Base-by-base conservation (phyloP, 148 eudicot genomes). In the Silene conica region DNA sequence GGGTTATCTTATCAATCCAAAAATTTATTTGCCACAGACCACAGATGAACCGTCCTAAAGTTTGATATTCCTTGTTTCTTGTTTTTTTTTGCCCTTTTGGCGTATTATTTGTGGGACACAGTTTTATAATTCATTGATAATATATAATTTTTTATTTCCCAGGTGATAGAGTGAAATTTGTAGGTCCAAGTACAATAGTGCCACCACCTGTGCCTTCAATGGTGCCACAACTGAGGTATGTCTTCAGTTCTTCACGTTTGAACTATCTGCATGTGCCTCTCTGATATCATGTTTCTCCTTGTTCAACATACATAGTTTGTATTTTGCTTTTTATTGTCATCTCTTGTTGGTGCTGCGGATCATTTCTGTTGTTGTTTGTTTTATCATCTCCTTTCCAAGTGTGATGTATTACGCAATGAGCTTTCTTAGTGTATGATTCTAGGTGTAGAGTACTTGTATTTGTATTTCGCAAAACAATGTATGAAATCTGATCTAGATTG, bases 111-210 rank as follows among this genome's bases (percentile, higher is more conserved):
- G 46, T 13, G 68, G 6, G 43, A 19, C 15, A 22, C 5, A 55
- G 14, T 20, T 43, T 45, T 57, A 3, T 22, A 34, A 6, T 60
- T 50, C 16, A 67, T 20, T 23, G 15, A 55, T 0, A 21, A 38
- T 38, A 38, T 38, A 38, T 38, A 21, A 21, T 55, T 58, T 31
- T 74, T 3, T 55, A 69, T 74, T 60, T 64, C 52, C 58, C 87
- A 94, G 98, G 97, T 78, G 98, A 94, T 69, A 89, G 97, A 77
- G 98, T 94, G 59, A 94, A 87, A 73, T 89, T 71, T 81, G 76
- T 91, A 70, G 93, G 97, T 57, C 72, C 90, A 23, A 75, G 8
- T 68, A 21, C 71, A 68, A 20, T n/a, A n/a, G n/a, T n/a, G 21
- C 13, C 73, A 16, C 60, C 86, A 34, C 76, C 89, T 66, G 83